Evolutionary conservation across 176 grass and related monocot species (phyloP).

Genomic region (Stipa capillata): DNA sequence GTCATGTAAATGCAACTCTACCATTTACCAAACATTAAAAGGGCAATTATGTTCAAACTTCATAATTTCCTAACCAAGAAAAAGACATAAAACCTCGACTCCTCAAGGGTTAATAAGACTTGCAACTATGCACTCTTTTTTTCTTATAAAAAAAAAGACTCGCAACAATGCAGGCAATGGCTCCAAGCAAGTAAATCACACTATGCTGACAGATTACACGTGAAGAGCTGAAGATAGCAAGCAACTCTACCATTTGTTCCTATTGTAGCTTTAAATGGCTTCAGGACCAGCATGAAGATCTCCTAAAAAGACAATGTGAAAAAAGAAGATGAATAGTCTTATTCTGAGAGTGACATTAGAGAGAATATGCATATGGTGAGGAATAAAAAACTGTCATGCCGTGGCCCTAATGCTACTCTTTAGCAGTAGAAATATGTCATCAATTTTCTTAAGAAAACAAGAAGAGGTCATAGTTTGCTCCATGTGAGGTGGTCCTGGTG

Average conservation of each 20-base stretch:
- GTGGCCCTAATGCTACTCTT: neutral
- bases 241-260: slow-evolving; percentile 11
- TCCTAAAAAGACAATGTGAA: neutral
- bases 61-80: slow-evolving; percentile 6
- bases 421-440: neutral
- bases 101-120: neutral
- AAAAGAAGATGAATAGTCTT: neutral
- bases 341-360: slow-evolving; percentile 27
- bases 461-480: neutral
- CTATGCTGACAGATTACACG: neutral
- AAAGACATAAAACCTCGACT: neutral
- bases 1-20: neutral
- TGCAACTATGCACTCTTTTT: too few relatives aligned
- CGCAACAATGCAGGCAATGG: neutral
- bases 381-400: neutral
- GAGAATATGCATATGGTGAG: neutral
- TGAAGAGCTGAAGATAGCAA: neutral
- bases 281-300: slow-evolving; percentile 12
- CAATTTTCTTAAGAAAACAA: slow-evolving; percentile 27
- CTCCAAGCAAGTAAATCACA: slow-evolving; percentile 1
- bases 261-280: slow-evolving; percentile 19
- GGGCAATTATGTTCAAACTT: neutral
- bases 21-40: neutral
- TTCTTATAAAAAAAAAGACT: too few relatives aligned
- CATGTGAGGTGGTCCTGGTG: slow-evolving; percentile 16